Evolutionary conservation across 306 rosid genomes (phyloP).

Genomic region (Fragaria ananassa): DNA sequence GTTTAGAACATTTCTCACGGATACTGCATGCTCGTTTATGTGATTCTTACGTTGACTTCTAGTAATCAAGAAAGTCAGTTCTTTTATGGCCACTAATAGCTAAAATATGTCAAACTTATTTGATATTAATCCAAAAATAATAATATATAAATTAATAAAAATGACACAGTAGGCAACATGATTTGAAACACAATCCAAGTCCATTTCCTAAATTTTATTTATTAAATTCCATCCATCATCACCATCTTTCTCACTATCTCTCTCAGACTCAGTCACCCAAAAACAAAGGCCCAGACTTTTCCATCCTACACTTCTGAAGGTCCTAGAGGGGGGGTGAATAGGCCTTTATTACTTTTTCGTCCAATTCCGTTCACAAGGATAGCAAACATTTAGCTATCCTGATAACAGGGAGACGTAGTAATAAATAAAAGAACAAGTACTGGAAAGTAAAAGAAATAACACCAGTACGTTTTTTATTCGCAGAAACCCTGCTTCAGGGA

Average conservation of each 20-base stretch:
- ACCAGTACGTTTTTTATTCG: too few relatives aligned
- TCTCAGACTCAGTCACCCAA: not conserved
- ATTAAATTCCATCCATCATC: constrained; percentile 1
- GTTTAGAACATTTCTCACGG: too few relatives aligned
- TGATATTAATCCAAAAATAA: not conserved
- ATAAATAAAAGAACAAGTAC: too few relatives aligned
- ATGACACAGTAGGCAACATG: not conserved
- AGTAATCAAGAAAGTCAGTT: not conserved
- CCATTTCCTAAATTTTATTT: not conserved
- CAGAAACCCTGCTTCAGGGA: too few relatives aligned
- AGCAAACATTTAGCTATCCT: too few relatives aligned
- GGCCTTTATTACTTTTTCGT: too few relatives aligned
- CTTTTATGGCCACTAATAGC: not conserved
- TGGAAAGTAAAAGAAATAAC: too few relatives aligned
- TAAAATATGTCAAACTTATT: not conserved
- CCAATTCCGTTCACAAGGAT: too few relatives aligned
- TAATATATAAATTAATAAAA: not conserved
- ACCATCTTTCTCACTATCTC: constrained; percentile 5
- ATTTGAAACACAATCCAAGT: constrained; percentile 8
- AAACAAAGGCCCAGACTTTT: constrained; percentile 5
- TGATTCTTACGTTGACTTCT: too few relatives aligned
- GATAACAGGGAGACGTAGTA: too few relatives aligned
- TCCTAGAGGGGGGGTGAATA: too few relatives aligned
- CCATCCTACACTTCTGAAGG: not conserved
- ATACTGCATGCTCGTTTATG: too few relatives aligned